Evolutionary conservation across 2,329 filamentous ascomycete genomes (phyloP).

Genomic region (Aspergillus fumigatiaffinis): DNA sequence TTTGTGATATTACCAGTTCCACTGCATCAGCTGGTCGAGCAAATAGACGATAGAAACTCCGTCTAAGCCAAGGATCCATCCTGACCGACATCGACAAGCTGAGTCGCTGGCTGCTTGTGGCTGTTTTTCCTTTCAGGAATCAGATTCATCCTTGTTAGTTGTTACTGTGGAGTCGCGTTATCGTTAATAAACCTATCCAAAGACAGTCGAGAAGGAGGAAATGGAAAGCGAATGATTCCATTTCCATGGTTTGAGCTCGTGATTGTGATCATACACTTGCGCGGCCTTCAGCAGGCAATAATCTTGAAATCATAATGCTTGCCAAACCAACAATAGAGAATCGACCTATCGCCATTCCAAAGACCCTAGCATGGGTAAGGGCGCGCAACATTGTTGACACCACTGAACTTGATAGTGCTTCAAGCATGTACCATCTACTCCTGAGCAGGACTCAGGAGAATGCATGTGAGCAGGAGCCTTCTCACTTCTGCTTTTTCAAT

Average conservation of each 20-base stretch:
- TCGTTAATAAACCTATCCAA: slow-evolving; percentile 3
- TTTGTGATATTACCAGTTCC: background rate
- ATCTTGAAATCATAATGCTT: background rate
- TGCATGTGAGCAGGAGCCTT: background rate
- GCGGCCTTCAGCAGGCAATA: slow-evolving; percentile 3
- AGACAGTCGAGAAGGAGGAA: background rate
- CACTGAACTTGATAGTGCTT: background rate
- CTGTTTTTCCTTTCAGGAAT: background rate
- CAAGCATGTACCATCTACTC: background rate
- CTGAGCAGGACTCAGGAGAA: background rate
- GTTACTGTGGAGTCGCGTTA: background rate
- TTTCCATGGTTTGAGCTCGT: slow-evolving; percentile 6
- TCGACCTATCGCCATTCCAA: slow-evolving; percentile 1
- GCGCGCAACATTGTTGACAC: background rate
- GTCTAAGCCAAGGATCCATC: background rate
- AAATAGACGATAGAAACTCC: background rate
- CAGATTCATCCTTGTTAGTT: background rate
- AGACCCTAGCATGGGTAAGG: slow-evolving; percentile 11
- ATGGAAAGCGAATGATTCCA: background rate
- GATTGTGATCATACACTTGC: slow-evolving; percentile 6
- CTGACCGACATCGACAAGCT: background rate
- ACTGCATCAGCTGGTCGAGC: background rate
- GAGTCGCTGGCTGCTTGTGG: background rate
- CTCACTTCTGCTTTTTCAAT: background rate
- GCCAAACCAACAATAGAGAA: slow-evolving; percentile 1